Percentiles rank a stretch among this genome's conserved stretches.
Conservation (phyloP, 768 basidiomycete species). For the Trametopsis cervina region DNA sequence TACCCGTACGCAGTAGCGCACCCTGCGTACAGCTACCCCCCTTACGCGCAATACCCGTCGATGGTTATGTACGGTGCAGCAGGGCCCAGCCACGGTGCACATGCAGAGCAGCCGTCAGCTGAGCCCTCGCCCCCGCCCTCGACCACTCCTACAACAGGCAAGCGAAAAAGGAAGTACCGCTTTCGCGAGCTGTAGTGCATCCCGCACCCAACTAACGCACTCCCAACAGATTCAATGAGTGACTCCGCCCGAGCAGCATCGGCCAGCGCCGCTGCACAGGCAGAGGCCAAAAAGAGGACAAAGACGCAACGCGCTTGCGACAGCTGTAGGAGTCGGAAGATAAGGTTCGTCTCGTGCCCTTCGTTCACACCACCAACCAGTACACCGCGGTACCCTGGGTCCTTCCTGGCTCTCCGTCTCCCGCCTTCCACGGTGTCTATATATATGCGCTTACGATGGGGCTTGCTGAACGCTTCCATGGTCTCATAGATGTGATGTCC, state of each 20-base stretch:
- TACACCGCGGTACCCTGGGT: too few relatives aligned
- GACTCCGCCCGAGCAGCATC: slow-evolving; percentile 31
- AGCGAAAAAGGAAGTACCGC: slow-evolving; percentile 54
- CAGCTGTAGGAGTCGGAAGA: slow-evolving; percentile 85
- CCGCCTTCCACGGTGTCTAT: slow-evolving; percentile 1
- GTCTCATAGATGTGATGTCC: slow-evolving; percentile 69
- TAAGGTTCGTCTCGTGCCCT: slow-evolving; percentile 41
- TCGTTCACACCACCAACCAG: slow-evolving; percentile 1
- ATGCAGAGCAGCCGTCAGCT: slow-evolving; percentile 27
- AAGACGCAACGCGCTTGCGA: slow-evolving; percentile 93
- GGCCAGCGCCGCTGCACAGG: slow-evolving; percentile 9
- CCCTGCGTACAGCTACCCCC: slow-evolving; percentile 43
- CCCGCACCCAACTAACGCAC: slow-evolving; percentile 43
- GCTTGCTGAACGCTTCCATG: slow-evolving; percentile 13
- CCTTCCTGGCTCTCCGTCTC: slow-evolving; percentile 2
- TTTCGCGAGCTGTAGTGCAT: background rate
- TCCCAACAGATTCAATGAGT: slow-evolving; percentile 25
- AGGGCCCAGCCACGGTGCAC: slow-evolving; percentile 31
- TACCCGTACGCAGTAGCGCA: slow-evolving; percentile 57
- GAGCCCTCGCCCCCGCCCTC: slow-evolving; percentile 28
- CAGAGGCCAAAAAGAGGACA: slow-evolving; percentile 78
- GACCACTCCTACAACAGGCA: slow-evolving; percentile 29
- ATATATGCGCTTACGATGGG: slow-evolving; percentile 7
- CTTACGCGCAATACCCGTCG: slow-evolving; percentile 48
- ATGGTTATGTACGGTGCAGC: slow-evolving; percentile 63